A percentile compares a stretch with the other conserved stretches of the same genome.
These are phyloP conservation scores for Skeletonema tropicum DNA, from an alignment of 108 stramenopile species.

Conservation along the genomic window DNA sequence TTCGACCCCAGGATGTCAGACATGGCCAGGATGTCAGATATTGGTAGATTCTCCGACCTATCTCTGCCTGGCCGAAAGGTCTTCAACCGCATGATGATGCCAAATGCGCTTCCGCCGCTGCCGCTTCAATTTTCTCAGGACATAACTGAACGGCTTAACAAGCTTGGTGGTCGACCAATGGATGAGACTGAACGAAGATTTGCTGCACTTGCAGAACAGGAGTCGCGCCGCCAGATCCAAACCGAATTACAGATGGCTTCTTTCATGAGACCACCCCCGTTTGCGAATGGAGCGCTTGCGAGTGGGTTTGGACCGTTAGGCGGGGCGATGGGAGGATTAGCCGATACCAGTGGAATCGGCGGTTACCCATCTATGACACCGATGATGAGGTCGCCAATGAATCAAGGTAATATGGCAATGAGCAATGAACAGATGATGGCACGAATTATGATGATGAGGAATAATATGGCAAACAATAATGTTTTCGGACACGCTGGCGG, in stretches of 20 bases:
- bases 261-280: too few relatives aligned
- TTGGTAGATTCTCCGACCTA: neutral
- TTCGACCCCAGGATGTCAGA: conserved; percentile 26
- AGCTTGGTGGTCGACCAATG: neutral
- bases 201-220: conserved; percentile 2
- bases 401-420: too few relatives aligned
- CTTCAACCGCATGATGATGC: neutral
- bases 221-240: neutral
- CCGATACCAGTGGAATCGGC: too few relatives aligned
- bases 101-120: neutral
- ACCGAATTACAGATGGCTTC: neutral
- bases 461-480: too few relatives aligned
- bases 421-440: too few relatives aligned
- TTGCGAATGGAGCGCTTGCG: too few relatives aligned
- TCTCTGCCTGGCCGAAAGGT: neutral
- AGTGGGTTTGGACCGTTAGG: too few relatives aligned
- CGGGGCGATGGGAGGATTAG: too few relatives aligned
- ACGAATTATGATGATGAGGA: too few relatives aligned
- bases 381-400: too few relatives aligned
- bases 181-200: neutral
- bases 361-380: too few relatives aligned
- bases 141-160: neutral
- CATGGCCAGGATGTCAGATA: neutral
- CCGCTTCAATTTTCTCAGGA: neutral
- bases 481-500: too few relatives aligned